Base-by-base conservation (phyloP, 2,329 filamentous ascomycete species). In the Clarireedia homoeocarpa region DNA sequence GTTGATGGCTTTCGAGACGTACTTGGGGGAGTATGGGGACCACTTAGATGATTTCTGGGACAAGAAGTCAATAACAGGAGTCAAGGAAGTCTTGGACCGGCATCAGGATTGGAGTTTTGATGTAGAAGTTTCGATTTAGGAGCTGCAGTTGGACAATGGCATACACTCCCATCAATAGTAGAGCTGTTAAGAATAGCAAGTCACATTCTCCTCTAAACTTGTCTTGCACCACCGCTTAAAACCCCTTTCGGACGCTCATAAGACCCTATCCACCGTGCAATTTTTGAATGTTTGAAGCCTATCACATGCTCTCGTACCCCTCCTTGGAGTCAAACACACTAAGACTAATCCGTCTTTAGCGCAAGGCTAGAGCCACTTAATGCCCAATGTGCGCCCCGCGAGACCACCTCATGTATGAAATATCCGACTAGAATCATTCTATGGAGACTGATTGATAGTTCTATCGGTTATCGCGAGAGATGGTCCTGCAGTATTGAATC, bases 11-110 rank as follows among this genome's bases (percentile, higher is more conserved):
- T 59, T 44, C 30, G 50, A 20, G n/a, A 48, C 15, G 38, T 46
- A 39, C 44, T 56, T 27, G 50, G 23, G n/a, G 52, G 38, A 3
- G 15, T 55, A 27, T 55, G 46, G 52, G 27, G 36, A 50, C 48
- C 20, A 49, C 24, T 49, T 10, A 20, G 20, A 54, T 24, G 4
- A 15, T 24, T 24, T 6, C 17, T 2, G 23, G 9, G 14, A 4
- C 24, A 10, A 30, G 10, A 30, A 30, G 27, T 30, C 6, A 30
- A 9, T 7, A 30, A 30, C 27, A 30, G 27, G 27, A 34, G 30
- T 20, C 20, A 24, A 27, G 27, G 36, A 30, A 23, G 23, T 9
- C 6, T 27, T 26, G 51, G 44, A 23, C 34, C 15, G 14, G 6
- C 17, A 5, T 40, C 27, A 40, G 39, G 14, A 15, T 40, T 9